These are phyloP conservation scores for Penicillium tannophilum DNA, from an alignment of 495 filamentous ascomycete genomes.

Conservation along the genomic window DNA sequence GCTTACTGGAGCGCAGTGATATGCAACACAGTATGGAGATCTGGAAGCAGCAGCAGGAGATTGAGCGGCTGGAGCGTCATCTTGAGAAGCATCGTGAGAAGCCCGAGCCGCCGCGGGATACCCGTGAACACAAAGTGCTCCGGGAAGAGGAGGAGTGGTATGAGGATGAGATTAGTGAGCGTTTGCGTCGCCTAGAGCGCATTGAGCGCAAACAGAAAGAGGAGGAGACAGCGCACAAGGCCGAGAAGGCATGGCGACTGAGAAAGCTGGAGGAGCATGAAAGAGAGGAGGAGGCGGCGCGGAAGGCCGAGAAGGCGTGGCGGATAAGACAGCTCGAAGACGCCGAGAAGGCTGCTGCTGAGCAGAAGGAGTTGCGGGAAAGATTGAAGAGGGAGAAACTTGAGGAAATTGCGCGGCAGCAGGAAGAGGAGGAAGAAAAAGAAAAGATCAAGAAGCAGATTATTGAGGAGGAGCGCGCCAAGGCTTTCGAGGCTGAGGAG, in stretches of 20 bases:
- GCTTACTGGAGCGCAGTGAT: conserved; percentile 40
- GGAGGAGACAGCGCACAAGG: conserved; percentile 16
- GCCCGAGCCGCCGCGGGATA: conserved; percentile 11
- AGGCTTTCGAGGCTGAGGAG: conserved; percentile 39
- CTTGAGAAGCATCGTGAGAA: conserved; percentile 37
- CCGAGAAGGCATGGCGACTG: conserved; percentile 31
- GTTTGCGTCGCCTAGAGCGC: conserved; percentile 35
- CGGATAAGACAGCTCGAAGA: conserved; percentile 34
- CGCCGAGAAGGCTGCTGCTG: conserved; percentile 28
- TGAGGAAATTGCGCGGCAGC: conserved; percentile 39
- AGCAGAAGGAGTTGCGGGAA: conserved; percentile 30
- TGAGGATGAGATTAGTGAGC: conserved; percentile 41
- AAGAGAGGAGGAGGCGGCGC: no score
- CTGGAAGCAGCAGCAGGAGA: conserved; percentile 45
- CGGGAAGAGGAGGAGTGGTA: conserved; percentile 41
- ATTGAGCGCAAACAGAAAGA: conserved; percentile 36
- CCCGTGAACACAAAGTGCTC: conserved; percentile 26
- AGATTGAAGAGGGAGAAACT: conserved; percentile 24
- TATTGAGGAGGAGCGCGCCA: conserved; percentile 37
- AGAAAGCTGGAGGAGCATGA: conserved; percentile 27
- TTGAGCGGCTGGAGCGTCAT: conserved; percentile 48
- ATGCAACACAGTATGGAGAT: conserved; percentile 45
- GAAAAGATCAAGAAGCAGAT: conserved; percentile 42
- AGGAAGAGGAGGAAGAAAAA: conserved; percentile 48
- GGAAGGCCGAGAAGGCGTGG: conserved; percentile 29